Percentiles rank a stretch among this genome's conserved stretches.
Evolutionary conservation across 2,329 filamentous ascomycete species (phyloP).

Genomic region (Aspergillus aculeatus): DNA sequence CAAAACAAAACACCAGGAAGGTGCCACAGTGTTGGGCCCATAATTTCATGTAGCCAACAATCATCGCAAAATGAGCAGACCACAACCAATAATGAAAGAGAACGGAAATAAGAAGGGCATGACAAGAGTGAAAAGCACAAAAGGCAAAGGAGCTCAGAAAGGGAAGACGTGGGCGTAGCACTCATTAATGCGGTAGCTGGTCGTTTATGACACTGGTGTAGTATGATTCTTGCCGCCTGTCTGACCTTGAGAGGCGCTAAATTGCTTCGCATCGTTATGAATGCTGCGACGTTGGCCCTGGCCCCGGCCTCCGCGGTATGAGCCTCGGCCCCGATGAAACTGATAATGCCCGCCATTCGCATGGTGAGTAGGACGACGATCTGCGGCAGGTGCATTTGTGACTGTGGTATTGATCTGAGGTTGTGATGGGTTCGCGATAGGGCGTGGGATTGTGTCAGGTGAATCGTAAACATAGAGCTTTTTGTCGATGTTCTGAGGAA

Average conservation of each 20-base stretch:
- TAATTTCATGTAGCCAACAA: not conserved
- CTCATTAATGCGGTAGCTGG: not conserved
- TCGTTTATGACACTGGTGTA: constrained; percentile 29
- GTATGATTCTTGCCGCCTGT: constrained; percentile 30
- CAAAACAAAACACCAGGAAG: not conserved
- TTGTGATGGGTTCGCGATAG: constrained; percentile 59
- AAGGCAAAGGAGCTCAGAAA: not conserved
- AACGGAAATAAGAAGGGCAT: constrained; percentile 8
- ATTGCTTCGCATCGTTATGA: constrained; percentile 32
- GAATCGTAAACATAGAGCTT: constrained; percentile 97
- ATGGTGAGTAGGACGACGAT: constrained; percentile 39
- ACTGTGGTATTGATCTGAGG: constrained; percentile 22
- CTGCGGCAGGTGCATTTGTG: constrained; percentile 26
- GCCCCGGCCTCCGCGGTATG: constrained; percentile 45
- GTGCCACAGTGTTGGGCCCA: not conserved
- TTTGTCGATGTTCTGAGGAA: constrained; percentile 92
- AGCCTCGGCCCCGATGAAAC: constrained; percentile 40
- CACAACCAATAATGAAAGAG: constrained; percentile 7
- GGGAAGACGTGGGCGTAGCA: not conserved
- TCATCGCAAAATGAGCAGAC: not conserved
- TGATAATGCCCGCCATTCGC: constrained; percentile 38
- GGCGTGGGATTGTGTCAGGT: constrained; percentile 89
- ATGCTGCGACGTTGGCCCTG: constrained; percentile 43
- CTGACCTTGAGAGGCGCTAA: constrained; percentile 28
- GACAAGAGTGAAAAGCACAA: constrained; percentile 2